Conservation (phyloP, 257 asterid genomes). For the Solanum chiquidenum region DNA sequence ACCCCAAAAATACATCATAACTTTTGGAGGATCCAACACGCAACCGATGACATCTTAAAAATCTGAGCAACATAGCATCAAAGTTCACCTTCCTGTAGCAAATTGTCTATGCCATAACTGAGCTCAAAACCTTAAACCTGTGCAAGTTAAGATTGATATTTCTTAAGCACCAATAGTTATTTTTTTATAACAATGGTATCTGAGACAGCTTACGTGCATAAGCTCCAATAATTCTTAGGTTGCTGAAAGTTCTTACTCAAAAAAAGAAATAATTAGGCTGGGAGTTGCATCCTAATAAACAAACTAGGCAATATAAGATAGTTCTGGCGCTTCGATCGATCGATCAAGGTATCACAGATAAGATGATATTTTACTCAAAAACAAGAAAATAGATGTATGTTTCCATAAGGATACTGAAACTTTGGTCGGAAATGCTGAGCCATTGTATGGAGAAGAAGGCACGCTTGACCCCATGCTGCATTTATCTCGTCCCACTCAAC, state of each 20-base stretch:
- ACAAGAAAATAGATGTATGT: not conserved
- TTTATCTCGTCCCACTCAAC: conserved; percentile 99
- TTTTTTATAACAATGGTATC: not conserved
- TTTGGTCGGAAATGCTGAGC: conserved; percentile 92
- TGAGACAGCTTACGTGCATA: not conserved
- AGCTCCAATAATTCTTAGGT: not conserved
- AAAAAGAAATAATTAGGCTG: not conserved
- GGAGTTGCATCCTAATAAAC: not conserved
- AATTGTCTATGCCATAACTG: not conserved
- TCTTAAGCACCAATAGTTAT: not conserved
- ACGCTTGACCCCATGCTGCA: conserved; percentile 99
- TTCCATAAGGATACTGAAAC: conserved; percentile 65
- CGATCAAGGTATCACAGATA: not conserved
- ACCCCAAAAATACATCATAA: not conserved
- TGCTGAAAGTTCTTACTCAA: not conserved
- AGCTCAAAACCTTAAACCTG: not conserved
- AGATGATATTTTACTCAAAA: not conserved
- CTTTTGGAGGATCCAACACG: not conserved
- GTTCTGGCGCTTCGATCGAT: not conserved
- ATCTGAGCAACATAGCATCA: not conserved
- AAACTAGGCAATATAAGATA: not conserved
- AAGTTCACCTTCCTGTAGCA: not conserved
- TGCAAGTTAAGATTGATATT: not conserved
- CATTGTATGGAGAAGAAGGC: conserved; percentile 98
- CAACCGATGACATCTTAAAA: not conserved